phyloP scores from a whole-genome alignment of 1,284 basidiomycete genomes.

The Cryptococcus floricola region DNA sequence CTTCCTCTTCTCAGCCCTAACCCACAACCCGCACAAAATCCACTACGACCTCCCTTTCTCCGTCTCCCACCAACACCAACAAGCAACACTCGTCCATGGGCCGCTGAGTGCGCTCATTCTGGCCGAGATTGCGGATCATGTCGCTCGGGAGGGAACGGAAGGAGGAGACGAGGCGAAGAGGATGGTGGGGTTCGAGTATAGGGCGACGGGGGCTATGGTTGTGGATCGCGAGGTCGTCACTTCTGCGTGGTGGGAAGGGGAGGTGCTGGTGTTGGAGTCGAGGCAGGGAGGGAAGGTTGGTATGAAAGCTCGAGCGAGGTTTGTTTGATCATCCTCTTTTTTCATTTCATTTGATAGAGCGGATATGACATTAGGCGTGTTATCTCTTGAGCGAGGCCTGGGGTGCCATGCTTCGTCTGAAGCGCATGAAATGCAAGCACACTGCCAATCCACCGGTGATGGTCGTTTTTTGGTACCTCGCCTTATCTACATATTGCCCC shows the following conservation, averaged over 20 bases:
- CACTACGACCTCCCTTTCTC: constrained; percentile 57
- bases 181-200: constrained; percentile 63
- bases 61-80: constrained; percentile 64
- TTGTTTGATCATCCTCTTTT: background rate
- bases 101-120: constrained; percentile 74
- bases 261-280: constrained; percentile 55
- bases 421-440: too few species aligned
- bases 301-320: constrained; percentile 57
- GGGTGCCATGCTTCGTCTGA: too few species aligned
- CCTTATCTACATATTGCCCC: too few species aligned
- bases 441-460: too few species aligned
- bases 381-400: too few species aligned
- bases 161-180: constrained; percentile 10
- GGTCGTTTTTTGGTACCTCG: too few species aligned
- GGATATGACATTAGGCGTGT: too few species aligned
- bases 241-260: constrained; percentile 52
- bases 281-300: constrained; percentile 61
- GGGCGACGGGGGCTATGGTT: constrained; percentile 68
- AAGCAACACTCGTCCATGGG: constrained; percentile 75
- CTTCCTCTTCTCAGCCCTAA: constrained; percentile 79
- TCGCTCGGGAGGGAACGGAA: constrained; percentile 38
- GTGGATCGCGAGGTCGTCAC: constrained; percentile 61
- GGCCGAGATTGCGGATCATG: constrained; percentile 52
- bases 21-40: constrained; percentile 53
- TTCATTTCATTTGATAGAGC: too few species aligned